Evolutionary conservation across 495 filamentous ascomycete genomes (phyloP), one percentile per base, ranked within the genome.

Genomic region (Clohesyomyces aquaticus): DNA sequence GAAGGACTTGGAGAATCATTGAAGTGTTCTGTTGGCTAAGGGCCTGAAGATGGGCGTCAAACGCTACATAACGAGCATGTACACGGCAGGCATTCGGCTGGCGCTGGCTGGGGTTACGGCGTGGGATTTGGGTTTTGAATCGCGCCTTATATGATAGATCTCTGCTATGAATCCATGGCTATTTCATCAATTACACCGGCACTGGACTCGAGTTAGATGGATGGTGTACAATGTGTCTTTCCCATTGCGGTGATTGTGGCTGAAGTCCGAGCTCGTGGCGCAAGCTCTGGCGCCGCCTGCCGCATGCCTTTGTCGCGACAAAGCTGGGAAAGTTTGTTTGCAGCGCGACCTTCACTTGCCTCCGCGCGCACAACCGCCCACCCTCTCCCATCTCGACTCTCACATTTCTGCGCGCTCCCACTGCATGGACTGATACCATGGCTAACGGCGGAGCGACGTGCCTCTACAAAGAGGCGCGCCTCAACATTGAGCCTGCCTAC

Each of bases 1-100:
- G 28, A 98, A 98, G 79, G 95, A 98, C 71, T 72, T 94, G 75
- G 94, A 97, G 76, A 95, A 94, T 68, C 84, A 88, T 51, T 75
- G 55, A 10, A 68, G 25, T n/a, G 35, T n/a, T n/a, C n/a, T n/a
- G n/a, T n/a, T n/a, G n/a, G n/a, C n/a, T n/a, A n/a, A n/a, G n/a
- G n/a, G n/a, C n/a, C n/a, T n/a, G n/a, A n/a, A n/a, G n/a, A n/a
- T n/a, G n/a, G n/a, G n/a, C n/a, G n/a, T n/a, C n/a, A n/a, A n/a
- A n/a, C n/a, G n/a, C n/a, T n/a, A n/a, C n/a, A n/a, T n/a, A n/a
- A n/a, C n/a, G n/a, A n/a, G n/a, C n/a, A n/a, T n/a, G n/a, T n/a
- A n/a, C n/a, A n/a, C n/a, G n/a, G n/a, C n/a, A n/a, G n/a, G 62
- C 62, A 65, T 55, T 63, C 25, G 45, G 23, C 19, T 25, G 62